These are phyloP conservation scores for Paraurostyla sp. DNA, from an alignment of 73 alveolate species.

Conservation along the genomic window DNA sequence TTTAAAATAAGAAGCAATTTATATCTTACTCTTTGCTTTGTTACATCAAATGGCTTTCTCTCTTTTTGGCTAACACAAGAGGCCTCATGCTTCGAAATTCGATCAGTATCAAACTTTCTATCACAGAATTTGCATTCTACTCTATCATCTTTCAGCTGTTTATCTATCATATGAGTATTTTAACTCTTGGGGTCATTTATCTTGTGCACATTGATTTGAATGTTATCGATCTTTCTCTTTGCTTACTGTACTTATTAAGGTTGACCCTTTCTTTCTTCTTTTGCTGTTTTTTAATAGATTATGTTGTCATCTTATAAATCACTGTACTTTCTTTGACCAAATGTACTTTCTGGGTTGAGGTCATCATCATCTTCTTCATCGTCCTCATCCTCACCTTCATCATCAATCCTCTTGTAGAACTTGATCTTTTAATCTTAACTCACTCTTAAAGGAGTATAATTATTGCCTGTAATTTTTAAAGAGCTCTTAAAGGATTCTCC, in stretches of 20 bases:
- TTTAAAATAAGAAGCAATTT: neutral
- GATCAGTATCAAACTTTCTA: constrained; percentile 67
- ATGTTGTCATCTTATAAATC: neutral
- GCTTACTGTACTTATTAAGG: neutral
- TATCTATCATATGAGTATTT: neutral
- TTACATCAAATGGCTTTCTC: constrained; percentile 36
- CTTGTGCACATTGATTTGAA: neutral
- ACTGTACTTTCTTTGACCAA: neutral
- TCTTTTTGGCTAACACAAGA: constrained; percentile 46
- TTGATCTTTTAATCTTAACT: neutral
- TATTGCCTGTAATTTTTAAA: neutral
- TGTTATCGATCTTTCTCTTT: neutral
- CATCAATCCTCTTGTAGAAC: neutral
- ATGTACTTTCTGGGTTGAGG: constrained; percentile 20
- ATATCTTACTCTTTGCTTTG: neutral
- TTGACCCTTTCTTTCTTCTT: neutral
- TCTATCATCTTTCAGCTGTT: constrained; percentile 18
- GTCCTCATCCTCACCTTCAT: constrained; percentile 16
- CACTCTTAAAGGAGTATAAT: neutral
- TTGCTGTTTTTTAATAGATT: neutral
- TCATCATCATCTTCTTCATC: constrained; percentile 56
- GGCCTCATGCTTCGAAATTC: constrained; percentile 54
- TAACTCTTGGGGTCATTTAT: neutral
- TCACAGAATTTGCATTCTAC: constrained; percentile 64
- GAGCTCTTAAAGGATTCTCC: constrained; percentile 47